Percentiles rank a stretch among this genome's conserved stretches.
phyloP scores from a whole-genome alignment of 2,329 filamentous ascomycete genomes.

The Sarocladiaceae sp. region DNA sequence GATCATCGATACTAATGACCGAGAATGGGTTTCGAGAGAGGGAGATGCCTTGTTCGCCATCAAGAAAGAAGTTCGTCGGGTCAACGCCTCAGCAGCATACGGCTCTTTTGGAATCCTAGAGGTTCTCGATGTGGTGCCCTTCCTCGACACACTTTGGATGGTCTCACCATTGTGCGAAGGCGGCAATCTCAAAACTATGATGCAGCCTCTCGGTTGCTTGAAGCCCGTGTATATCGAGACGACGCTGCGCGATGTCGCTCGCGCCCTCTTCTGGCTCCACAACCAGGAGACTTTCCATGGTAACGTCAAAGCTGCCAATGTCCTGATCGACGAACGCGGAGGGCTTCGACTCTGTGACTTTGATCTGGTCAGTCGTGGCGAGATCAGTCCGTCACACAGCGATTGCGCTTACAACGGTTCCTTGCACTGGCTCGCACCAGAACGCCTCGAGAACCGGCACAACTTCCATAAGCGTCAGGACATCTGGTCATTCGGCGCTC shows the following conservation, averaged over 20 bases:
- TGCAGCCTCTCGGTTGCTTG: neutral
- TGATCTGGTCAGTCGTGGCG: neutral
- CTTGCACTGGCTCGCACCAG: slow-evolving; percentile 2
- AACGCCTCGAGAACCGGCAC: neutral
- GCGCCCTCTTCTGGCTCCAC: neutral
- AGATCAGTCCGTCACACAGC: neutral
- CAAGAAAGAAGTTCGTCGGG: neutral
- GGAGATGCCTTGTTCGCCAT: neutral
- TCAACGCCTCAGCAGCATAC: neutral
- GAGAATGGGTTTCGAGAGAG: neutral
- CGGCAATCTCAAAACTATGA: neutral
- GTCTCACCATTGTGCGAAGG: neutral
- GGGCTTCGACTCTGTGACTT: neutral
- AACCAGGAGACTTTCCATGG: neutral
- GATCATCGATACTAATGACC: slow-evolving; percentile 3
- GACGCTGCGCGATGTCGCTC: neutral
- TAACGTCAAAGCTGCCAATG: slow-evolving; percentile 4
- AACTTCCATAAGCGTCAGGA: slow-evolving; percentile 1
- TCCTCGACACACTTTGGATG: slow-evolving; percentile 4
- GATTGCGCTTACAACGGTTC: neutral
- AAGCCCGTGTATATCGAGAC: neutral
- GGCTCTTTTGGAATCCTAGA: neutral
- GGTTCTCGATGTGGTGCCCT: neutral
- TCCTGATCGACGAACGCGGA: neutral
- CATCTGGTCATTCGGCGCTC: slow-evolving; percentile 3